Base-by-base conservation (phyloP, 2,329 filamentous ascomycete species). In the Xylariaceae sp. region DNA sequence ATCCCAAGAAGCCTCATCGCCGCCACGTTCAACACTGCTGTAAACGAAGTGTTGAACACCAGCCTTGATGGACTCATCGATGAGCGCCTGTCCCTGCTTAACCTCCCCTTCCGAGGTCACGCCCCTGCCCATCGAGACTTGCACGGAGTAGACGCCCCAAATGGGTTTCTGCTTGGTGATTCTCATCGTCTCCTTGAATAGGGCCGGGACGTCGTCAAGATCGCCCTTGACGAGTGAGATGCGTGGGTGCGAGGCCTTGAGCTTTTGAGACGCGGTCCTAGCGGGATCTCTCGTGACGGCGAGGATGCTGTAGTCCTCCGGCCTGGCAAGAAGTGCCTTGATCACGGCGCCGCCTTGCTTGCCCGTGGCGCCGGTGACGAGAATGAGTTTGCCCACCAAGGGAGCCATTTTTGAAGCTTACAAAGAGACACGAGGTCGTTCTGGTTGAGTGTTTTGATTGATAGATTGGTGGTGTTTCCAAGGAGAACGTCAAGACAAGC, bases 31-130 rank as follows among this genome's bases (percentile, higher is more conserved):
- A 30, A 87, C 83, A 55, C 79, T 83, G 35, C 78, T 81, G 73
- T 87, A 88, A 50, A 89, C 79, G 65, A 88, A 86, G 67, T 84
- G 80, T 60, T 78, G 74, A 45, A 88, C 81, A 10, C 77, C 76
- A 30, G 80, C 71, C 30, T 78, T 77, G 59, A 88, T 68, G 2
- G 82, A 76, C n/a, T 78, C 81, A 59, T 87, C 81, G 57, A 88
- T 75, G 6, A 89, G 73, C 0, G 73, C 76, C 47, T 79, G 84
- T 56, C 85, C 86, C 70, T 88, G 84, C 0, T 44, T 50, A 4
- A 73, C 64, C 61, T 78, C 75, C n/a, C 67, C 64, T 45, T 73
- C 70, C 7, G 73, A 35, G 0, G 70, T 71, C 15, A 80, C 69
- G 23, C 70, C 71, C 23, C 70, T 70, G 8, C 73, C 73, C 60